Percentiles rank a stretch among this genome's conserved stretches.
Conservation (phyloP, 2,329 filamentous ascomycete genomes). For the Graphilbum sp. region DNA sequence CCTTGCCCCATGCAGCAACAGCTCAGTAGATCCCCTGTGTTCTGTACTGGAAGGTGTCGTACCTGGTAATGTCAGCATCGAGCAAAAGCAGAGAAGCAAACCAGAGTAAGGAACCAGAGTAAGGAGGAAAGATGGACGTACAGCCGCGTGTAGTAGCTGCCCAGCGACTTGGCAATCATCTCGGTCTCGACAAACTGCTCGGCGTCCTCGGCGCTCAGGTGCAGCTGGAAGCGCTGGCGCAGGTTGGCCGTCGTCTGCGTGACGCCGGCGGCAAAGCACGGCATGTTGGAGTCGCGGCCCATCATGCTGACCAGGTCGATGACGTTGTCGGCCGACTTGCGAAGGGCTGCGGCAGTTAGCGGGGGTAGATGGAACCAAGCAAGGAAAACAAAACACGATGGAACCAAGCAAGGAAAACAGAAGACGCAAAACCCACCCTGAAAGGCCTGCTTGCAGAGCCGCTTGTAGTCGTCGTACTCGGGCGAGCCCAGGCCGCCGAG, state of each 20-base stretch:
- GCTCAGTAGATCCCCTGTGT: constrained; percentile 70
- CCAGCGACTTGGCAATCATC: constrained; percentile 63
- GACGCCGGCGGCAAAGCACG: constrained; percentile 64
- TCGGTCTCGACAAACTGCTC: constrained; percentile 69
- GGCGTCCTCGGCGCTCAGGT: constrained; percentile 68
- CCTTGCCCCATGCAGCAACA: too few relatives aligned
- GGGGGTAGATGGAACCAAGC: not conserved
- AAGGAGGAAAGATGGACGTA: constrained; percentile 32
- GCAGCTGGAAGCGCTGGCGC: constrained; percentile 62
- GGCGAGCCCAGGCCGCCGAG: constrained; percentile 55
- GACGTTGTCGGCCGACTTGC: constrained; percentile 63
- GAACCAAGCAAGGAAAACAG: not conserved
- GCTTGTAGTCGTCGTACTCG: constrained; percentile 62
- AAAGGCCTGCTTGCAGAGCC: constrained; percentile 67
- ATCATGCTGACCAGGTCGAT: constrained; percentile 74
- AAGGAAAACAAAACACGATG: not conserved
- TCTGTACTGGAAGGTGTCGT: constrained; percentile 76
- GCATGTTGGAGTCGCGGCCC: constrained; percentile 71
- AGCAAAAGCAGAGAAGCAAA: not conserved
- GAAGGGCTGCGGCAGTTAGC: constrained; percentile 31
- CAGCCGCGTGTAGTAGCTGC: constrained; percentile 77
- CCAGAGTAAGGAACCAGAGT: too few relatives aligned
- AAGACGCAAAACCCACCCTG: constrained; percentile 40
- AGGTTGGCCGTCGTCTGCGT: constrained; percentile 52
- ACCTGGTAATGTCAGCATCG: constrained; percentile 29